phyloP scores from a whole-genome alignment of 305 asterid species.

The Stenogyne calaminthoides region DNA sequence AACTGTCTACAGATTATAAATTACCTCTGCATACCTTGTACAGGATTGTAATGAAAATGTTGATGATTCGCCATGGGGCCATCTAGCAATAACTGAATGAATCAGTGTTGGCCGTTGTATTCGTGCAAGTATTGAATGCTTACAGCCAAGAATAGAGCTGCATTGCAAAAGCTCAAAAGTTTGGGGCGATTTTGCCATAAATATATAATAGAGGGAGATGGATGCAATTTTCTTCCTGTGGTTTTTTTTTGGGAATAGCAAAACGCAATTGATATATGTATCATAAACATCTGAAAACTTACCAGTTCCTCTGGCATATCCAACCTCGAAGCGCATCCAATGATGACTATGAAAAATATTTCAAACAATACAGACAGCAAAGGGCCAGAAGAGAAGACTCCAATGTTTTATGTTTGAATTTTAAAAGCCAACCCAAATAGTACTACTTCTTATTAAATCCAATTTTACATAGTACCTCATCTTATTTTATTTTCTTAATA shows the following conservation, averaged over 20 bases:
- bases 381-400: background rate
- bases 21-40: slow-evolving; percentile 21
- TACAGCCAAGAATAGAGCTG: background rate
- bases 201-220: background rate
- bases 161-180: background rate
- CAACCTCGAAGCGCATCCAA: slow-evolving; percentile 22
- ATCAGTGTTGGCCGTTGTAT: background rate
- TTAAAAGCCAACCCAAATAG: background rate
- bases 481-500: background rate
- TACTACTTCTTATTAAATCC: no score
- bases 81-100: background rate
- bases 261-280: slow-evolving; percentile 8
- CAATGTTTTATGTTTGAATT: background rate
- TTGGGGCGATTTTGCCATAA: background rate
- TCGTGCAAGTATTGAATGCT: background rate
- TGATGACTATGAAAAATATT: slow-evolving; percentile 13
- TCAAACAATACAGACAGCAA: background rate
- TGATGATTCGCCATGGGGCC: background rate
- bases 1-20: slow-evolving; percentile 1
- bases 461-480: background rate
- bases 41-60: background rate
- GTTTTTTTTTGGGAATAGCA: slow-evolving; percentile 16
- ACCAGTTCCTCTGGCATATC: slow-evolving; percentile 16
- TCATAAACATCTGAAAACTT: slow-evolving; percentile 23
- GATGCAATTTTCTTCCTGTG: slow-evolving; percentile 8